Evolutionary conservation across 208 protist species (phyloP).

Genomic region (Crithidia brevicula): DNA sequence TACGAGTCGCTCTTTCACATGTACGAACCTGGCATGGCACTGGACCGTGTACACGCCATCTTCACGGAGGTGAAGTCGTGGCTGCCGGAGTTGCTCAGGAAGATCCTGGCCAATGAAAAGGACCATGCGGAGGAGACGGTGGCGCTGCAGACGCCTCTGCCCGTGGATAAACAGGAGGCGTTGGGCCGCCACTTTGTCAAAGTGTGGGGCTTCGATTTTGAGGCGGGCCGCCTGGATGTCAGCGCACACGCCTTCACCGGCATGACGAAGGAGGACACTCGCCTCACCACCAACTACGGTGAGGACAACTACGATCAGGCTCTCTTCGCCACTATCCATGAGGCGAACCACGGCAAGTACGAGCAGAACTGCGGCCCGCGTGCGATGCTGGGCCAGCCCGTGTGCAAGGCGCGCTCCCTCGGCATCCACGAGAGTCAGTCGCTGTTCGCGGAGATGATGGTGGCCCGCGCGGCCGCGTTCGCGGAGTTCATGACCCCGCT

Average conservation of each 20-base stretch:
- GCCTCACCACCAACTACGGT: slow-evolving; percentile 78
- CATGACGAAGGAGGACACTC: slow-evolving; percentile 63
- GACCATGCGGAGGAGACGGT: slow-evolving; percentile 12
- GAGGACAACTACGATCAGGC: slow-evolving; percentile 42
- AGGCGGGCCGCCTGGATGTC: slow-evolving; percentile 71
- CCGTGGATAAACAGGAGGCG: slow-evolving; percentile 39
- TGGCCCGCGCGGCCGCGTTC: slow-evolving; percentile 63
- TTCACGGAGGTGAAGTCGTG: slow-evolving; percentile 66
- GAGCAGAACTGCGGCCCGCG: slow-evolving; percentile 49
- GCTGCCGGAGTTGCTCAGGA: slow-evolving; percentile 60
- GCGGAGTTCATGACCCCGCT: slow-evolving; percentile 44
- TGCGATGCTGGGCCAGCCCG: slow-evolving; percentile 54
- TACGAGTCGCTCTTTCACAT: slow-evolving; percentile 72
- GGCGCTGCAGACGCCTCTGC: slow-evolving; percentile 32
- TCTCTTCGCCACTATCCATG: slow-evolving; percentile 51
- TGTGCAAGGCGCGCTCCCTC: slow-evolving; percentile 55
- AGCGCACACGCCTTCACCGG: slow-evolving; percentile 81
- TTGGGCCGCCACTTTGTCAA: slow-evolving; percentile 43
- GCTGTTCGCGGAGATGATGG: slow-evolving; percentile 73
- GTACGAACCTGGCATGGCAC: slow-evolving; percentile 72
- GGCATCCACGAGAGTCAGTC: slow-evolving; percentile 87
- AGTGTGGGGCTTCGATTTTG: slow-evolving; percentile 78
- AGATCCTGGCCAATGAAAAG: slow-evolving; percentile 46
- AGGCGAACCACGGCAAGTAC: slow-evolving; percentile 27
- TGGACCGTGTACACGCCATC: slow-evolving; percentile 43